phyloP scores from a whole-genome alignment of 2,329 filamentous ascomycete genomes.

The Chrysosporium queenslandicum region DNA sequence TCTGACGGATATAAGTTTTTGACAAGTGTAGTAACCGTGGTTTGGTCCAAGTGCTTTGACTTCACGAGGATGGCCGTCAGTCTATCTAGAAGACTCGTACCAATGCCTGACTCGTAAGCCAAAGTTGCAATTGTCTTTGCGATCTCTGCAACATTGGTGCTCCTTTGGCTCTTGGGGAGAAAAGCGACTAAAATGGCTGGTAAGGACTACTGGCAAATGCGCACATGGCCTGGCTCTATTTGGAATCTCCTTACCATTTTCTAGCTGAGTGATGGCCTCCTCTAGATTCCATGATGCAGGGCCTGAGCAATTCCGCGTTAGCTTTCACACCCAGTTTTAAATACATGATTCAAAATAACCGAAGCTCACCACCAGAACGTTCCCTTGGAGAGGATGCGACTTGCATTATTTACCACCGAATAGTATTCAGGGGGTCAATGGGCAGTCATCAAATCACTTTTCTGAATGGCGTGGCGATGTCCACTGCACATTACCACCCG shows the following conservation, averaged over 20 bases:
- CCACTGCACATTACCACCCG: not conserved
- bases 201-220: not conserved
- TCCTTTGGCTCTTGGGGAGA: constrained; percentile 55
- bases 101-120: constrained; percentile 59
- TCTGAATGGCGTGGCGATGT: not conserved
- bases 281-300: constrained; percentile 12
- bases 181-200: constrained; percentile 25
- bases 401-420: not conserved
- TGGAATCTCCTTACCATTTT: constrained; percentile 15
- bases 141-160: constrained; percentile 51
- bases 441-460: not conserved
- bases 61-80: constrained; percentile 58
- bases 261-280: constrained; percentile 16
- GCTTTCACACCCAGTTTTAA: not conserved
- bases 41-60: constrained; percentile 64
- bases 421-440: not conserved
- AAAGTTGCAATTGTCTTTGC: constrained; percentile 54
- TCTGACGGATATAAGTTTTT: constrained; percentile 67
- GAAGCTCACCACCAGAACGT: no score
- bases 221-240: not conserved
- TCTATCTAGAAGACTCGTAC: constrained; percentile 48
- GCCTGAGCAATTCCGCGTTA: not conserved
- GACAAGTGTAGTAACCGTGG: constrained; percentile 56
- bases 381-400: not conserved
- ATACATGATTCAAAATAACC: not conserved